A percentile compares a stretch with the other conserved stretches of the same genome.
Conservation (phyloP, 306 rosid genomes). For the Cajanus cajan region DNA sequence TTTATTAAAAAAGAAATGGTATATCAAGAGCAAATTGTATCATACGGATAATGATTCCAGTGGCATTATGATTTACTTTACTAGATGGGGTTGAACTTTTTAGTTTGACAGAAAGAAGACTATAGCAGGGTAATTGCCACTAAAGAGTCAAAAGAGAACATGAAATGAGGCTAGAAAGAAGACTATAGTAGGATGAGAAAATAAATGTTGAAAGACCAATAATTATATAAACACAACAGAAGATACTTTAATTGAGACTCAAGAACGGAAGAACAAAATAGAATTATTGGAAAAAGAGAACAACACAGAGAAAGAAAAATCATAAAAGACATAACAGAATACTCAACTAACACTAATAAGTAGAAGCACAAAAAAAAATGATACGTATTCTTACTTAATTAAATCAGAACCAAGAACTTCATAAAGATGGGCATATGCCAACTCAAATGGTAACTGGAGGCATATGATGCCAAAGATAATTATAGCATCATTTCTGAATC, state of each 20-base stretch:
- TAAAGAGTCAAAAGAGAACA: not conserved
- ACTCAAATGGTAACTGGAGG: slow-evolving; percentile 95
- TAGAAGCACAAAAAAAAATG: slow-evolving; percentile 17
- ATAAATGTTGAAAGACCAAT: not conserved
- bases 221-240: not conserved
- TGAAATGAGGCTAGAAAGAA: too few relatives aligned
- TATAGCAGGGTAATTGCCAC: not conserved
- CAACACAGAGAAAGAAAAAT: not conserved
- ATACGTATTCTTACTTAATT: slow-evolving; percentile 61
- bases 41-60: not conserved
- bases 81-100: not conserved
- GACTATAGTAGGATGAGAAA: too few relatives aligned
- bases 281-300: not conserved
- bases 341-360: slow-evolving; percentile 18
- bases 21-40: not conserved
- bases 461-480: slow-evolving; percentile 84
- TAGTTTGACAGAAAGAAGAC: not conserved
- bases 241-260: not conserved
- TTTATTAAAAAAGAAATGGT: not conserved
- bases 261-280: not conserved
- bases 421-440: slow-evolving; percentile 94
- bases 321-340: not conserved
- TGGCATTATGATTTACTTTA: not conserved
- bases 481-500: slow-evolving; percentile 86
- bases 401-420: slow-evolving; percentile 61